These are phyloP conservation scores for Amanita muscaria DNA, from an alignment of 768 basidiomycete genomes.

Conservation along the genomic window DNA sequence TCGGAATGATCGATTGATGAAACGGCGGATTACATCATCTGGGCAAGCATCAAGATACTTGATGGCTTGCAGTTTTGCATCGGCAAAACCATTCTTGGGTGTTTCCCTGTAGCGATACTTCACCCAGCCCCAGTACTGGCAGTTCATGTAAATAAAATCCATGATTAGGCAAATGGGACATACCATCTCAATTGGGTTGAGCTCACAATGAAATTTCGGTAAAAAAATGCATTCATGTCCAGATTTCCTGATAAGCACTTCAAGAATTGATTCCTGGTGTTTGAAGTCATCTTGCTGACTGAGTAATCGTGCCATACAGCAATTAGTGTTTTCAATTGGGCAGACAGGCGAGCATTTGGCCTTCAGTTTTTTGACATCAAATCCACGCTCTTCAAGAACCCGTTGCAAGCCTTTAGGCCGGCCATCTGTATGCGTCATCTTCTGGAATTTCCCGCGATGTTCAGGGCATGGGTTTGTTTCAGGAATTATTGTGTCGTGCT, in stretches of 20 bases:
- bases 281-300: conserved; percentile 32
- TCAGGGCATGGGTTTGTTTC: conserved; percentile 21
- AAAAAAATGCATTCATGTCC: conserved; percentile 32
- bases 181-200: conserved; percentile 40
- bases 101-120: conserved; percentile 27
- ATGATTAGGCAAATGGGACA: conserved; percentile 7
- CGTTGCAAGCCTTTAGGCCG: conserved; percentile 25
- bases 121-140: conserved; percentile 27
- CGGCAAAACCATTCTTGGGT: conserved; percentile 22
- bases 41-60: conserved; percentile 28
- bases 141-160: neutral
- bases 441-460: conserved; percentile 21
- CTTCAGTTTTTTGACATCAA: conserved; percentile 22
- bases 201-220: conserved; percentile 38
- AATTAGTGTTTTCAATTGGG: conserved; percentile 22
- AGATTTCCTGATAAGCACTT: conserved; percentile 20
- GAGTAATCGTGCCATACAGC: conserved; percentile 29
- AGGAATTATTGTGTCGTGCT: conserved; percentile 31
- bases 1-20: conserved; percentile 26
- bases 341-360: conserved; percentile 33
- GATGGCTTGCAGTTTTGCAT: conserved; percentile 19
- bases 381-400: conserved; percentile 32
- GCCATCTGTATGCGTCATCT: conserved; percentile 26
- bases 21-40: conserved; percentile 23
- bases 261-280: conserved; percentile 25